These are phyloP conservation scores for Ophiostoma tasmaniense DNA, from an alignment of 2,329 filamentous ascomycete species.

Conservation along the genomic window DNA sequence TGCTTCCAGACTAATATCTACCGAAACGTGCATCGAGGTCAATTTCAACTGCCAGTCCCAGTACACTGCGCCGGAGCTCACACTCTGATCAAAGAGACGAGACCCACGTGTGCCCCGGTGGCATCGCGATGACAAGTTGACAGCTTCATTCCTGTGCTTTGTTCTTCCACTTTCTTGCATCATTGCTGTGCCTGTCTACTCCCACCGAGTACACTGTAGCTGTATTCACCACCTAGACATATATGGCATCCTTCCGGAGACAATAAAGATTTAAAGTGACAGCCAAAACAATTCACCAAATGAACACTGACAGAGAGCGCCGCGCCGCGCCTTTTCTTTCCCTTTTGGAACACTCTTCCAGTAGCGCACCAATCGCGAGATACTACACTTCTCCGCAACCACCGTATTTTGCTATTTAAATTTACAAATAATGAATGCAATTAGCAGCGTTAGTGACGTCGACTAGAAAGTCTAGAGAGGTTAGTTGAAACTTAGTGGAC, in stretches of 20 bases:
- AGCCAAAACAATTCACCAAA: neutral
- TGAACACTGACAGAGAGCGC: neutral
- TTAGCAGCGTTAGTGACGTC: neutral
- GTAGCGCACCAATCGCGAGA: neutral
- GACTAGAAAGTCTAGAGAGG: neutral
- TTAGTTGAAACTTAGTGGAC: neutral
- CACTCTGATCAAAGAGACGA: neutral
- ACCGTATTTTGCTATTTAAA: neutral
- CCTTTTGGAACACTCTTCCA: slow-evolving; percentile 10
- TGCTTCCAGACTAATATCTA: neutral
- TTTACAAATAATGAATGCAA: neutral
- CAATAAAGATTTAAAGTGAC: neutral
- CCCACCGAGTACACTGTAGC: neutral
- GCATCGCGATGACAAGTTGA: neutral
- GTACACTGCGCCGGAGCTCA: neutral
- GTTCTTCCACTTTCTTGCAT: neutral
- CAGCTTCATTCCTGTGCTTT: neutral
- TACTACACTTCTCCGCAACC: neutral
- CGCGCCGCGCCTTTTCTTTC: slow-evolving; percentile 15
- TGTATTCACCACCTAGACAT: neutral
- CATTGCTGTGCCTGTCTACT: neutral
- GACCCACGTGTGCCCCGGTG: neutral
- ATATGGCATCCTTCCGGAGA: slow-evolving; percentile 1
- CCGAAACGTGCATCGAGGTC: neutral
- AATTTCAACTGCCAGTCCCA: neutral